A percentile compares a stretch with the other conserved stretches of the same genome.
These are phyloP conservation scores for Xerocomus amazonicus DNA, from an alignment of 1,284 basidiomycete species.

Conservation along the genomic window DNA sequence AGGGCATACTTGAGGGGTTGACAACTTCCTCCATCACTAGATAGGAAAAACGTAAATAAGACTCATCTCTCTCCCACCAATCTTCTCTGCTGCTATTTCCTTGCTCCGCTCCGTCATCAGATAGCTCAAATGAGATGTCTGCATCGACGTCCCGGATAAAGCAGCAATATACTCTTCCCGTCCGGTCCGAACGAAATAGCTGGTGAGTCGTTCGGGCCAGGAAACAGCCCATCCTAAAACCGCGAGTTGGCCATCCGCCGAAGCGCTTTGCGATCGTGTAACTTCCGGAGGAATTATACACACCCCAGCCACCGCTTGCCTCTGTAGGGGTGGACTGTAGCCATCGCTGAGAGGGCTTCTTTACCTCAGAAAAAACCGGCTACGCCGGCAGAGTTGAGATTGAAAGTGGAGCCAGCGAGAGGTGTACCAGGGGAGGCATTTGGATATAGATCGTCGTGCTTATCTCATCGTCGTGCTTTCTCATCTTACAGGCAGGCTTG, in stretches of 20 bases:
- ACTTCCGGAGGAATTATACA: constrained; percentile 34
- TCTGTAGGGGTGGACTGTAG: constrained; percentile 25
- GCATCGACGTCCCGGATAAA: constrained; percentile 25
- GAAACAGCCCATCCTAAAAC: constrained; percentile 31
- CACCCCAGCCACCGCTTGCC: constrained; percentile 32
- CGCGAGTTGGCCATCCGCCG: constrained; percentile 27
- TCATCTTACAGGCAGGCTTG: too few relatives aligned
- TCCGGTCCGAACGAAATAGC: constrained; percentile 27
- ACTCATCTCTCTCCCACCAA: constrained; percentile 16
- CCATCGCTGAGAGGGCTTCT: constrained; percentile 32
- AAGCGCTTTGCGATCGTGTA: constrained; percentile 29
- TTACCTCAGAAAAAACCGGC: constrained; percentile 32
- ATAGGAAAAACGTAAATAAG: constrained; percentile 13
- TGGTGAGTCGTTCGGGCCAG: constrained; percentile 23
- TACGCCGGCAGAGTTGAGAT: constrained; percentile 26
- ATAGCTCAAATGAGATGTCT: constrained; percentile 21
- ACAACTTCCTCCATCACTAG: constrained; percentile 13
- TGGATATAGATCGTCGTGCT: constrained; percentile 27
- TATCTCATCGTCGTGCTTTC: too few relatives aligned
- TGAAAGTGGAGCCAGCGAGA: constrained; percentile 12
- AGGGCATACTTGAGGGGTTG: constrained; percentile 10
- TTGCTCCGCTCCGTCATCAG: constrained; percentile 18
- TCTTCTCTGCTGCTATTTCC: background rate
- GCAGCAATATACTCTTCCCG: constrained; percentile 22
- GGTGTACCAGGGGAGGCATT: constrained; percentile 19